Evolutionary conservation across 2,329 filamentous ascomycete species (phyloP).

Genomic region (Aspergillus phoenicis): DNA sequence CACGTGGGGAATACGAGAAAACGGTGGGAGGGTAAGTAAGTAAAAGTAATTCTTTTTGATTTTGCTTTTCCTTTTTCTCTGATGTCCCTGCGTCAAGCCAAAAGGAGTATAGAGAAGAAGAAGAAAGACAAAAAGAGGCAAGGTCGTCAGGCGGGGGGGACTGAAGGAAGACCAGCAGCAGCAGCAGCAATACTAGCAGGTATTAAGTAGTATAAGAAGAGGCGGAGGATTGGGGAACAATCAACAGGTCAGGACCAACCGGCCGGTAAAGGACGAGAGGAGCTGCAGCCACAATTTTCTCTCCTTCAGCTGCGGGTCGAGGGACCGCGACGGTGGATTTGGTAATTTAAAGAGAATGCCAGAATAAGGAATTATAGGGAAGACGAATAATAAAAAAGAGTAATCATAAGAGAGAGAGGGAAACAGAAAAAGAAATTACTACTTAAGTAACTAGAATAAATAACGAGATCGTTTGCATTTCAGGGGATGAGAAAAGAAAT

Average conservation of each 20-base stretch:
- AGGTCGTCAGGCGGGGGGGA: constrained; percentile 14
- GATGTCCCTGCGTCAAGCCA: not conserved
- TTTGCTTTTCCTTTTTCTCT: not conserved
- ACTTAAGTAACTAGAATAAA: not conserved
- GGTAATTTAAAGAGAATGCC: constrained; percentile 9
- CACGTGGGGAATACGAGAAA: constrained; percentile 34
- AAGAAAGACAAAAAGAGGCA: not conserved
- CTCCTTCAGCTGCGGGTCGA: constrained; percentile 12
- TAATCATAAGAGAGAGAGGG: constrained; percentile 6
- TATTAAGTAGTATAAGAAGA: not conserved
- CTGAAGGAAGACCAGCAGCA: constrained; percentile 1
- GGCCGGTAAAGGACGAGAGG: constrained; percentile 10
- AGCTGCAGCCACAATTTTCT: constrained; percentile 10
- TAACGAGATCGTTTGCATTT: too few relatives aligned
- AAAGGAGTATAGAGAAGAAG: not conserved
- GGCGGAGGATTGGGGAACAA: constrained; percentile 5
- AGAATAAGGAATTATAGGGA: too few relatives aligned
- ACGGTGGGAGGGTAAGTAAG: constrained; percentile 16
- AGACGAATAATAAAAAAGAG: not conserved
- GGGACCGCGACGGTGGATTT: constrained; percentile 4
- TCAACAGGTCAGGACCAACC: constrained; percentile 7
- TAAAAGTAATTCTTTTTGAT: not conserved
- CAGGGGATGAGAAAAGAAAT: too few relatives aligned
- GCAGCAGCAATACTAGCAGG: not conserved
- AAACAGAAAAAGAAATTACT: constrained; percentile 1